These are phyloP conservation scores for Fagopyrum homotropicum DNA, from an alignment of 148 eudicot genomes.

Conservation along the genomic window DNA sequence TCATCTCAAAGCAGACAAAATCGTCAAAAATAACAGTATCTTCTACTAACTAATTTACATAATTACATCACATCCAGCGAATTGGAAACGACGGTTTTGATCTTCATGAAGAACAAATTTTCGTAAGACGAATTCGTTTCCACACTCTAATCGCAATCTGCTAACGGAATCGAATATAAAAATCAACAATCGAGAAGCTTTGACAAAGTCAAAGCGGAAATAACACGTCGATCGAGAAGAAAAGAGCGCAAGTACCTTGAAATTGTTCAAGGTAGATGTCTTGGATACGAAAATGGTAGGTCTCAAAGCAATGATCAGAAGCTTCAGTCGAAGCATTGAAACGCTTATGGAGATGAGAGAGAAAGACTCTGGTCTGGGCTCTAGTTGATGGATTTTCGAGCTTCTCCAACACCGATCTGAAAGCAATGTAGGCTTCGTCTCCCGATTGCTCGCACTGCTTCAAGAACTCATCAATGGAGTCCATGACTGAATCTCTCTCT, in stretches of 20 bases:
- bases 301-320: constrained; percentile 44
- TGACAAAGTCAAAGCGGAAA: neutral
- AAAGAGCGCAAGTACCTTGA: constrained; percentile 34
- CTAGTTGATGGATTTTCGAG: constrained; percentile 72
- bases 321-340: constrained; percentile 29
- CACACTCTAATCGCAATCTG: neutral
- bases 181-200: neutral
- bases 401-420: constrained; percentile 65
- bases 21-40: neutral
- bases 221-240: neutral
- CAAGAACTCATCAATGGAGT: constrained; percentile 54
- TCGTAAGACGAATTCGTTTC: neutral
- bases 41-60: neutral
- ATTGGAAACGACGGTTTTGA: neutral
- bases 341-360: constrained; percentile 53
- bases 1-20: neutral
- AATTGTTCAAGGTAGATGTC: constrained; percentile 58
- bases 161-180: neutral
- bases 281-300: constrained; percentile 73
- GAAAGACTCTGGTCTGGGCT: constrained; percentile 54
- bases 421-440: constrained; percentile 65
- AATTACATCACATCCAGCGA: neutral
- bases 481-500: constrained; percentile 10
- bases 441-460: constrained; percentile 65
- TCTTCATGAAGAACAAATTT: neutral